Evolutionary conservation across 78 protist genomes (phyloP).

Genomic region (Polysphondylium violaceum): DNA sequence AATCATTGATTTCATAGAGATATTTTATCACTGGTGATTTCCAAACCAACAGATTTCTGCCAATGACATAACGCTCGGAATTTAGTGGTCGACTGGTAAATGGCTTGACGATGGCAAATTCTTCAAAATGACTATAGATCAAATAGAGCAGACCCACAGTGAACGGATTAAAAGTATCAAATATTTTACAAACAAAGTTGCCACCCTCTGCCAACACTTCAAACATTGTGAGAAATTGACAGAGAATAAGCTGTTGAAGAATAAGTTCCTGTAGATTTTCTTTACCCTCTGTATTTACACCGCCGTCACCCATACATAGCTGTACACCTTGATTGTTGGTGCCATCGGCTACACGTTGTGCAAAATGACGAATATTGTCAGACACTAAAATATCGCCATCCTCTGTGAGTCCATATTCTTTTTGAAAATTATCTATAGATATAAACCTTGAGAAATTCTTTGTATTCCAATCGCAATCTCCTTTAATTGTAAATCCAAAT

Average conservation of each 20-base stretch:
- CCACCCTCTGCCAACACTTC: constrained; percentile 85
- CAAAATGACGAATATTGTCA: constrained; percentile 79
- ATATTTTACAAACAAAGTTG: constrained; percentile 92
- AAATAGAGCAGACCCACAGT: constrained; percentile 86
- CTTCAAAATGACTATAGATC: constrained; percentile 79
- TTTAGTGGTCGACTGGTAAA: constrained; percentile 94
- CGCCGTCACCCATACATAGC: constrained; percentile 90
- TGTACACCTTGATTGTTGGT: constrained; percentile 83
- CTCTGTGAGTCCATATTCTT: constrained; percentile 80
- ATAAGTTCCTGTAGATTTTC: constrained; percentile 86
- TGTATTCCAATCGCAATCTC: constrained; percentile 81
- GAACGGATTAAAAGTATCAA: constrained; percentile 92
- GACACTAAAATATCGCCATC: constrained; percentile 80
- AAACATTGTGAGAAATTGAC: constrained; percentile 88
- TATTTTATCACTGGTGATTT: constrained; percentile 20
- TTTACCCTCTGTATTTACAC: constrained; percentile 84
- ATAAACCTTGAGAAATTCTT: constrained; percentile 77
- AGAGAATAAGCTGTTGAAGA: constrained; percentile 83
- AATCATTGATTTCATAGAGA: constrained; percentile 9
- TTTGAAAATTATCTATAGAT: constrained; percentile 82
- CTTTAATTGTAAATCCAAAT: constrained; percentile 86
- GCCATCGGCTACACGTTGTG: constrained; percentile 28
- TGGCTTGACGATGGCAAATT: constrained; percentile 90
- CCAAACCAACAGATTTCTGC: constrained; percentile 8
- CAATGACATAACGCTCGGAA: constrained; percentile 89